phyloP scores from a whole-genome alignment of 257 asterid species.

The Mentha longifolia region DNA sequence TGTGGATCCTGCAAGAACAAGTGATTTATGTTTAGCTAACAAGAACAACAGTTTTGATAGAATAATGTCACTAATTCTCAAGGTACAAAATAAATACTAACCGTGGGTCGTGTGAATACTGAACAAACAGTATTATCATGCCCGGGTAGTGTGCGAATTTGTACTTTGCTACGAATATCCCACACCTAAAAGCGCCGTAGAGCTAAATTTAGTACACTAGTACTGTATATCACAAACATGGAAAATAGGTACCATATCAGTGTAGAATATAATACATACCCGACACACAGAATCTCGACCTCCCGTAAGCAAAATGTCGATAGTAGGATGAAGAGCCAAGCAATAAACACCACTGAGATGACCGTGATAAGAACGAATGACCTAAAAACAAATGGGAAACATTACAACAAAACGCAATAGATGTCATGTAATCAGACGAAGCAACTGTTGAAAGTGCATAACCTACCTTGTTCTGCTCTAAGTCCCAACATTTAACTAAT shows the following conservation, averaged over 20 bases:
- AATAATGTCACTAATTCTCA: background rate
- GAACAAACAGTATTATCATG: constrained; percentile 98
- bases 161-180: constrained; percentile 97
- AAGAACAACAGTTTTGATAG: background rate
- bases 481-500: constrained; percentile 97
- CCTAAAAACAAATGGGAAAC: constrained; percentile 49
- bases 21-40: background rate
- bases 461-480: constrained; percentile 96
- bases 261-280: constrained; percentile 48
- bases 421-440: constrained; percentile 2
- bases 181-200: constrained; percentile 59
- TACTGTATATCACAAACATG: constrained; percentile 18
- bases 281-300: constrained; percentile 98
- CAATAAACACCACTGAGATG: constrained; percentile 98
- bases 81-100: constrained; percentile 41
- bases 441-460: constrained; percentile 5
- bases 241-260: constrained; percentile 5
- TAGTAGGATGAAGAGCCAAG: constrained; percentile 93
- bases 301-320: constrained; percentile 86
- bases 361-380: constrained; percentile 94
- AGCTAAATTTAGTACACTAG: constrained; percentile 26
- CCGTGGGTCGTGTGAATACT: constrained; percentile 85
- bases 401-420: constrained; percentile 18
- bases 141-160: constrained; percentile 86
- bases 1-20: constrained; percentile 87